Percentiles rank a stretch among this genome's conserved stretches.
Evolutionary conservation across 331 rosid genomes (phyloP).

Genomic region (Cydonia oblonga): DNA sequence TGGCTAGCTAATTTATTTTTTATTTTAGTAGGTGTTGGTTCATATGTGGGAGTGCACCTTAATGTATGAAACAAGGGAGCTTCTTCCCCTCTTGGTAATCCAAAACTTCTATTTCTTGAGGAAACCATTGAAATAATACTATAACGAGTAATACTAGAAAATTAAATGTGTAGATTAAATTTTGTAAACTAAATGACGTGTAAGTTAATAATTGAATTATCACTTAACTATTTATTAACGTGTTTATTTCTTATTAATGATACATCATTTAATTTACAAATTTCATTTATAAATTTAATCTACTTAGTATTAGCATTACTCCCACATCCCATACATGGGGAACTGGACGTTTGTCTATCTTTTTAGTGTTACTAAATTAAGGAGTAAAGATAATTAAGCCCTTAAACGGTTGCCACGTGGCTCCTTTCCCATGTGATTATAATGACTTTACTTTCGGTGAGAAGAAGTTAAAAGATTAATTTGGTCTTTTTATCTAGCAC

Average conservation of each 20-base stretch:
- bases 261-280: no score
- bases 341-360: conserved; percentile 19
- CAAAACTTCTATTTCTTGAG: conserved; percentile 21
- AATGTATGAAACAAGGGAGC: conserved; percentile 22
- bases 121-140: conserved; percentile 15
- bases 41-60: conserved; percentile 5
- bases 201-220: no score
- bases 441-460: conserved; percentile 33
- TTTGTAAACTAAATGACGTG: no score
- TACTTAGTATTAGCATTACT: no score
- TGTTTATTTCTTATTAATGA: no score
- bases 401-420: conserved; percentile 21
- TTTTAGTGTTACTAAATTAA: conserved; percentile 15
- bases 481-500: no score
- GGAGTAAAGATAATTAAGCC: not conserved
- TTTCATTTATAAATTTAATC: no score
- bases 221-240: no score
- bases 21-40: conserved; percentile 10
- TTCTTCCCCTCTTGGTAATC: conserved; percentile 1
- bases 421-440: conserved; percentile 39
- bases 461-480: conserved; percentile 16
- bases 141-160: no score
- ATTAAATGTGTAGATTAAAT: no score
- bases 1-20: not conserved
- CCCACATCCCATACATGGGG: conserved; percentile 25